Conservation (phyloP, 2,329 filamentous ascomycete genomes). For the Fusarium austroafricanum region DNA sequence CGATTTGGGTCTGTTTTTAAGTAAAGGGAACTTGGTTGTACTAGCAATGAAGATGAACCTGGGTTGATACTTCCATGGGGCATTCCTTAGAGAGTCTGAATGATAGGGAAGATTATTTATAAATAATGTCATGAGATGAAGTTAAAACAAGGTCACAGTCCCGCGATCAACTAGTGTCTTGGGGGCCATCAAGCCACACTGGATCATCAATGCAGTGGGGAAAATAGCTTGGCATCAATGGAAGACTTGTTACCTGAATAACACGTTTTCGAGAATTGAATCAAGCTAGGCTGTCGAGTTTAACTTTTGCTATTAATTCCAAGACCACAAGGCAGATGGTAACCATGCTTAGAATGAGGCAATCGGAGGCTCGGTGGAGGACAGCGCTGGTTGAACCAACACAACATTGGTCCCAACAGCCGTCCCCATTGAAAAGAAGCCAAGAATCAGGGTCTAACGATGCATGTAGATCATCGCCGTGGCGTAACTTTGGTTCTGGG, state of each 20-base stretch:
- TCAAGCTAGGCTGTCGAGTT: background rate
- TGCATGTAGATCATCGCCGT: conserved; percentile 21
- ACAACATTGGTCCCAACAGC: background rate
- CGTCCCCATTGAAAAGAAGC: conserved; percentile 1
- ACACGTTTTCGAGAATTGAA: background rate
- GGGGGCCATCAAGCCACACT: conserved; percentile 12
- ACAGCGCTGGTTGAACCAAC: background rate
- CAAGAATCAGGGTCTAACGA: conserved; percentile 27
- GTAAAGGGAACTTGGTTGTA: background rate
- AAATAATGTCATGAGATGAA: conserved; percentile 11
- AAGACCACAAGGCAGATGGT: background rate
- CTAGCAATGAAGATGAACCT: background rate
- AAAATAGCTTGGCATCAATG: conserved; percentile 12
- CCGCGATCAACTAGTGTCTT: conserved; percentile 6
- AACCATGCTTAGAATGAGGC: background rate
- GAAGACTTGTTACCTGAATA: background rate
- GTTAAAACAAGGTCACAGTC: conserved; percentile 30
- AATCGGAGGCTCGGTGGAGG: background rate
- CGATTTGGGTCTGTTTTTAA: conserved; percentile 17
- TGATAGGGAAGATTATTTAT: background rate
- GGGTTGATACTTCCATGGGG: background rate
- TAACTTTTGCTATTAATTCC: background rate
- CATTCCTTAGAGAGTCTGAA: conserved; percentile 9
- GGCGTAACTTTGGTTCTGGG: conserved; percentile 11
- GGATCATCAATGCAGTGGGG: conserved; percentile 9